Evolutionary conservation across 345 rosid genomes (phyloP), one percentile per base, ranked within the genome.

Genomic region (Brassica cretica): DNA sequence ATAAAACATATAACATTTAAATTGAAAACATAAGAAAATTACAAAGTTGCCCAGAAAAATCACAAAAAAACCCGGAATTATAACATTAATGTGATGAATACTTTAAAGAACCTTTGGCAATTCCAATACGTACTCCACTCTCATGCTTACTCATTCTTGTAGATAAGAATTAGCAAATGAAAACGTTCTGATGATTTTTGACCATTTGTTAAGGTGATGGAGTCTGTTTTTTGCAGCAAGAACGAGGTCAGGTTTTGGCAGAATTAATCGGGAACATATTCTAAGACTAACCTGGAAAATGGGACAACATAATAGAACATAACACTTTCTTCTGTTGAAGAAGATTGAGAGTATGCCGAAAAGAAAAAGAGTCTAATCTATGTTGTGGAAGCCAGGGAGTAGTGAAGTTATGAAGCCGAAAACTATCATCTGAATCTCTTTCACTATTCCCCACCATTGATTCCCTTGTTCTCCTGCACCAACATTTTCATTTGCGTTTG

Each of bases 361-460:
- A 9, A 39, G 9, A 39, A 39, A 66, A 68, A 49, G 19, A 56
- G 74, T 53, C 87, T 94, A 93, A 44, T 96, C 99, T 78, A 90
- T 74, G 86, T 96, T 88, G 83, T 93, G 97, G 80, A 96, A 93
- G 59, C 98, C 99, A 2, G 99, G 99, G 63, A 96, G 97, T 25
- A 93, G 91, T 33, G 98, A 96, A 29, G 98, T 91, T 68, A 96
- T 91, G 84, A 93, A 96, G 53, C 99, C 99, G 4, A 96, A 90
- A 35, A 96, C 90, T 14, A 96, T 90, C 96, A 96, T 91, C 78
- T 96, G 97, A 81, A 96, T 88, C 86, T 96, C 99, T 85, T 88
- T 96, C 51, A 90, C 88, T 61, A 96, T 89, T 69, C 92, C 95
- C 99, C 99, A 96, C 99, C 96, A 90, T 21, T 83, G 88, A 59